Conservation (phyloP, 352 stramenopile genomes). For the Blastocystis sp. region DNA sequence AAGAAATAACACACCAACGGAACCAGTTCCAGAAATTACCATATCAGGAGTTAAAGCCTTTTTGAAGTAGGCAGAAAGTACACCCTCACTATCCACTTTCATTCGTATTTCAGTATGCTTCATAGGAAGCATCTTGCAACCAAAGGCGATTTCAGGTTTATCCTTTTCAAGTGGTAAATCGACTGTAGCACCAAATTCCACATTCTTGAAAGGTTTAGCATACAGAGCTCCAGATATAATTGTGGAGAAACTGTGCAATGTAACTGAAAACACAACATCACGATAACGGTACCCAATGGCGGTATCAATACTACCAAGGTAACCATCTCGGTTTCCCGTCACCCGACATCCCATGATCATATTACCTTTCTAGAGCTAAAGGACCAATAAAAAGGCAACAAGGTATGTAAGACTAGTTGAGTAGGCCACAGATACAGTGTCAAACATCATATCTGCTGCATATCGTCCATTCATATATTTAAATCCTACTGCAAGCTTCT, state of each 20-base stretch:
- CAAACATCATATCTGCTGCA: neutral
- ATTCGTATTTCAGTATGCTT: neutral
- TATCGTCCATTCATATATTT: neutral
- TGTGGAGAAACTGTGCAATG: neutral
- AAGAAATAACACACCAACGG: neutral
- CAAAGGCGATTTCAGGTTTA: slow-evolving; percentile 7
- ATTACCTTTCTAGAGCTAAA: neutral
- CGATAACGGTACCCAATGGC: neutral
- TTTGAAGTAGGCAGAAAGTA: neutral
- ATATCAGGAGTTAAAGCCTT: neutral
- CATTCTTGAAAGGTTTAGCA: slow-evolving; percentile 26
- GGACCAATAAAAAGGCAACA: neutral
- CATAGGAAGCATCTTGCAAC: neutral
- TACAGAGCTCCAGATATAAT: neutral
- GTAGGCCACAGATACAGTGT: neutral
- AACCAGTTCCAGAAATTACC: neutral
- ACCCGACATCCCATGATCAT: neutral
- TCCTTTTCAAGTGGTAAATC: slow-evolving; percentile 5
- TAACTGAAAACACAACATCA: neutral
- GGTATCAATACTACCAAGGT: neutral
- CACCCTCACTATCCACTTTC: slow-evolving; percentile 32
- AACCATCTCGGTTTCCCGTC: neutral
- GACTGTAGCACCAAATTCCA: neutral
- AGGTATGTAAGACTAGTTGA: neutral
- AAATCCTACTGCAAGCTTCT: slow-evolving; percentile 2